Percentiles rank a stretch among this genome's conserved stretches.
These are phyloP conservation scores for Saccharomycopsis synnaedendra DNA, from an alignment of 805 yeast species.

Conservation along the genomic window DNA sequence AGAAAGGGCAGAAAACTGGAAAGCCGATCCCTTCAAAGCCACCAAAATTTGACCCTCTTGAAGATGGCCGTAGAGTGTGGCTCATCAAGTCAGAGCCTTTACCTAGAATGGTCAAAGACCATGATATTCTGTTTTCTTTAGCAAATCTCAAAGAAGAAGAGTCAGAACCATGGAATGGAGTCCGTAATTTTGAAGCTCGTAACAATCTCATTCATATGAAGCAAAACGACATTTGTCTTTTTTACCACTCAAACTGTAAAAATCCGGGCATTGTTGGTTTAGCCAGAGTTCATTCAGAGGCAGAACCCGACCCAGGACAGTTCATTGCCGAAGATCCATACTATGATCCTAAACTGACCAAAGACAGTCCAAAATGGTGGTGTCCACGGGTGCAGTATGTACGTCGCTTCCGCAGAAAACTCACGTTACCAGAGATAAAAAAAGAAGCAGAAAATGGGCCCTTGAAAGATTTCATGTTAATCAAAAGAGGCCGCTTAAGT, in stretches of 20 bases:
- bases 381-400: constrained; percentile 38
- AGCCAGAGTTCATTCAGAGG: constrained; percentile 25
- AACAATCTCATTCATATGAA: constrained; percentile 39
- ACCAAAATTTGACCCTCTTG: too few relatives aligned
- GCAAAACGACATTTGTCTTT: constrained; percentile 34
- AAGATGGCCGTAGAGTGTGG: constrained; percentile 31
- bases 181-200: constrained; percentile 45
- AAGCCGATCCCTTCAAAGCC: too few relatives aligned
- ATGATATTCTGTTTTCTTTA: constrained; percentile 38
- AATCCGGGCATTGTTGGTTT: constrained; percentile 46
- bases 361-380: constrained; percentile 41
- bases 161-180: constrained; percentile 47
- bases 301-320: constrained; percentile 30
- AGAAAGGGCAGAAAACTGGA: too few relatives aligned
- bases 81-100: constrained; percentile 46
- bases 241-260: constrained; percentile 46
- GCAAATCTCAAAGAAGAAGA: constrained; percentile 29
- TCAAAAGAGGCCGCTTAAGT: constrained; percentile 39
- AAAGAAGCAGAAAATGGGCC: constrained; percentile 21
- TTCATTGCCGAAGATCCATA: constrained; percentile 33
- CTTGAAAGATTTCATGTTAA: constrained; percentile 24
- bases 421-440: constrained; percentile 30
- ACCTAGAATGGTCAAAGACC: constrained; percentile 34
- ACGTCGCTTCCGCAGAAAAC: constrained; percentile 31
- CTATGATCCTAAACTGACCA: constrained; percentile 34